Evolutionary conservation across 148 eudicot species (phyloP).

Genomic region (Selenicereus undatus): DNA sequence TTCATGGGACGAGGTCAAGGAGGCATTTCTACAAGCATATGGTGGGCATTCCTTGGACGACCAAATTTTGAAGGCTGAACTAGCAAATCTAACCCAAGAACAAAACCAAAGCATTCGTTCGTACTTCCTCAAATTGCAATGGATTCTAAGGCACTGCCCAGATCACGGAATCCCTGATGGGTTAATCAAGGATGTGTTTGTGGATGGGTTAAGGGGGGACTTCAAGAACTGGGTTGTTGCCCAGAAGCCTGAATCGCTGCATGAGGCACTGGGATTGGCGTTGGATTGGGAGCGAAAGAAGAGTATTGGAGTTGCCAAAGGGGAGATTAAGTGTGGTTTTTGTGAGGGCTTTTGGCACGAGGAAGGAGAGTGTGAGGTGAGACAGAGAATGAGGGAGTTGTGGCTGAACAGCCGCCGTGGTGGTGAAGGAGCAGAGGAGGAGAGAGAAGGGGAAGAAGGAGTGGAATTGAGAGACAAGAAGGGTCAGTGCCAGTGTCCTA

Average conservation of each 20-base stretch:
- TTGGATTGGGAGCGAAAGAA: background rate
- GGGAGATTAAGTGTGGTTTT: background rate
- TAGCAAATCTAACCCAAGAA: background rate
- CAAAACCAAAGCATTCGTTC: background rate
- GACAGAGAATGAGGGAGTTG: background rate
- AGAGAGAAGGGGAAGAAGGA: background rate
- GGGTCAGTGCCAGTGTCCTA: background rate
- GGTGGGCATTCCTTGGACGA: background rate
- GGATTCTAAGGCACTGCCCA: background rate
- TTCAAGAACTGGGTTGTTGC: background rate
- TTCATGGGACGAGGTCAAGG: slow-evolving; percentile 28
- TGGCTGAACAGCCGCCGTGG: background rate
- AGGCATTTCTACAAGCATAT: slow-evolving; percentile 25
- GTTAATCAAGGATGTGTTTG: background rate
- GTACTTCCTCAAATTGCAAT: background rate
- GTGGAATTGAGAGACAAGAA: background rate
- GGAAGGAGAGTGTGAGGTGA: background rate
- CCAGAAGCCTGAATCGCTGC: background rate
- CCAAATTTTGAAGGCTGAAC: background rate
- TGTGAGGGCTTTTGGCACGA: background rate
- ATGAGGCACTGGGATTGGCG: background rate
- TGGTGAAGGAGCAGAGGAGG: background rate
- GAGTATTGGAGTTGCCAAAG: background rate
- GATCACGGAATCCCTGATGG: background rate
- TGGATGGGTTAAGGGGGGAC: background rate